Conservation (phyloP, 2,329 filamentous ascomycete genomes). For the Alternaria ventricosa region DNA sequence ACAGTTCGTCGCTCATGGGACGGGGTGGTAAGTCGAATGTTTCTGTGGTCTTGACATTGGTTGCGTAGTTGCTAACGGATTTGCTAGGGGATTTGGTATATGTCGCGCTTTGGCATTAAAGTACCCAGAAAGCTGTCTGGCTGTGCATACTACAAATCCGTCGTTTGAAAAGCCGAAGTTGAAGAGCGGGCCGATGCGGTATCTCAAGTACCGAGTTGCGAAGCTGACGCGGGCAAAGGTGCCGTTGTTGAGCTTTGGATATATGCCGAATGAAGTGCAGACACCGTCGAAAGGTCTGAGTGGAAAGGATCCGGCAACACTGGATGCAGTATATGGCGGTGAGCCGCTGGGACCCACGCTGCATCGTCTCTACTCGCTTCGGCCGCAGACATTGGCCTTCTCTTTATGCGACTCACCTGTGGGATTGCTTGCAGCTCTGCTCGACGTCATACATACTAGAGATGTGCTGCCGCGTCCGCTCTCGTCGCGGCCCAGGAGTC, state of each 20-base stretch:
- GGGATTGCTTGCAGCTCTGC: conserved; percentile 41
- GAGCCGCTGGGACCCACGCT: conserved; percentile 22
- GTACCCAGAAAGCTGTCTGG: conserved; percentile 61
- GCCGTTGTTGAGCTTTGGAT: conserved; percentile 61
- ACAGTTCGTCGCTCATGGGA: conserved; percentile 64
- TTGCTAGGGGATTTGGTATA: conserved; percentile 51
- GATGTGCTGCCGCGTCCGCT: conserved; percentile 16
- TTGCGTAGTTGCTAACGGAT: background rate
- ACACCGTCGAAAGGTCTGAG: background rate
- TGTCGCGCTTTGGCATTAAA: conserved; percentile 56
- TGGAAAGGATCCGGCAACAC: background rate
- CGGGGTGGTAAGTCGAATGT: conserved; percentile 53
- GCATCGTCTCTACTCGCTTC: conserved; percentile 36
- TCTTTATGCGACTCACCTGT: conserved; percentile 49
- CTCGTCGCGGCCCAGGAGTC: conserved; percentile 30
- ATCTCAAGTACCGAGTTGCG: conserved; percentile 64
- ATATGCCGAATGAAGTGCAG: conserved; percentile 60
- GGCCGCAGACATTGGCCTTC: conserved; percentile 47
- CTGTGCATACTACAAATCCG: conserved; percentile 67
- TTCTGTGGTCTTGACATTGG: background rate
- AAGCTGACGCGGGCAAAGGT: conserved; percentile 48
- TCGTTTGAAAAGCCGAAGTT: conserved; percentile 59
- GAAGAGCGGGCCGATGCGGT: conserved; percentile 55
- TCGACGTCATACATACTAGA: conserved; percentile 42
- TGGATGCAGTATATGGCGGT: background rate